Evolutionary conservation across 176 grass and related monocot species (phyloP), one percentile per base, ranked within the genome.

Genomic region (Aegilops umbellulata): DNA sequence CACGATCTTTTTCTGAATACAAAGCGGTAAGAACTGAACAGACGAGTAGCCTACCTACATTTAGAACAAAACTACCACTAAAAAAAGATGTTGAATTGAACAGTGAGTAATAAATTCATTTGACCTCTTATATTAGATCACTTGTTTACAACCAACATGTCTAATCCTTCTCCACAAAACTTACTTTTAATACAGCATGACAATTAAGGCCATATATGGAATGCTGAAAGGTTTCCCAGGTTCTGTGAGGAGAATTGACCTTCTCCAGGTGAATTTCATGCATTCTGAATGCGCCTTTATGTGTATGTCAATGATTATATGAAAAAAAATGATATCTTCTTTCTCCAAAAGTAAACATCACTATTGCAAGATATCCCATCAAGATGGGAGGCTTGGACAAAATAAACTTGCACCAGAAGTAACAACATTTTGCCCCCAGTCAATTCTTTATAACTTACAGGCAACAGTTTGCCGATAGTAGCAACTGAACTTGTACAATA

Each of bases 401-500:
- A 39, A 42, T 49, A 19, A 74, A 74, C 15, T 74, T 39, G 47
- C n/a, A 65, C 20, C 60, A 78, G 78, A 31, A 66, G 60, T 19
- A 27, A 20, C 39, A 51, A 32, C 41, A 0, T 65, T 77, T 85
- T 70, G 47, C 13, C 44, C 64, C 24, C 22, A 44, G 62, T 60
- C 76, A 78, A 66, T 66, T 61, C 31, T 60, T 55, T n/a, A 36
- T 47, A 75, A 4, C 58, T 65, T 68, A 82, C 55, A 55, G 22
- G 63, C 39, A 69, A 69, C 38, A 38, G 15, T 72, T 77, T 77
- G 60, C 22, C 34, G 30, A 69, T 23, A 60, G 13, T 74, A 36
- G 8, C 79, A 83, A 79, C 30, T n/a, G 32, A 79, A 90, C 42
- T 65, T 79, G 23, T 67, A 87, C 85, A 55, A 32, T 76, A 76